phyloP scores from a whole-genome alignment of 495 filamentous ascomycete genomes.

The Lasiosphaeria ovina region DNA sequence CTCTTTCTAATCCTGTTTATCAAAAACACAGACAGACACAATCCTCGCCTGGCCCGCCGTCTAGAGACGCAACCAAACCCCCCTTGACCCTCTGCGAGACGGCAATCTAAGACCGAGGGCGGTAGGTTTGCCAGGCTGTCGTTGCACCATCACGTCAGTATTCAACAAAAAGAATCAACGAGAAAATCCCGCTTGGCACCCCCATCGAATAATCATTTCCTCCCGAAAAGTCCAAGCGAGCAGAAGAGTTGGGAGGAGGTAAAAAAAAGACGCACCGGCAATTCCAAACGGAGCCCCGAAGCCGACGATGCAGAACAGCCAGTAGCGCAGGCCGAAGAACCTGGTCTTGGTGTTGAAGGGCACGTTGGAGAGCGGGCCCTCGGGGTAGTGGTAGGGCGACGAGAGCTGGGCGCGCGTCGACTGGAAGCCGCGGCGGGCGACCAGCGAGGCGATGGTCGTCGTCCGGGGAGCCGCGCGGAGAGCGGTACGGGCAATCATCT shows the following conservation, averaged over 20 bases:
- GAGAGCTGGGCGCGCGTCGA: constrained; percentile 80
- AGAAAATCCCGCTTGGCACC: not conserved
- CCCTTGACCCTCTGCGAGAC: constrained; percentile 14
- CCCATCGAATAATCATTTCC: not conserved
- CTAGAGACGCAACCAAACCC: not conserved
- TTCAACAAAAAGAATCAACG: not conserved
- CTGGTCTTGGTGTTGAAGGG: constrained; percentile 93
- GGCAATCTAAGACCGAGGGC: constrained; percentile 47
- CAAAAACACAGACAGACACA: constrained; percentile 4
- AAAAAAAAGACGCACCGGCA: constrained; percentile 59
- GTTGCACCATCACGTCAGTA: not conserved
- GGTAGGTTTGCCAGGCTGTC: constrained; percentile 85
- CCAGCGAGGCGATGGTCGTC: constrained; percentile 59
- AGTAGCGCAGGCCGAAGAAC: constrained; percentile 80
- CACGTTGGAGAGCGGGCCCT: constrained; percentile 90
- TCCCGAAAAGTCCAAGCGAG: no score
- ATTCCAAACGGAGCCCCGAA: constrained; percentile 81
- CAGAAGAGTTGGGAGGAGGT: no score
- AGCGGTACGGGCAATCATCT: constrained; percentile 87
- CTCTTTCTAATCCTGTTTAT: constrained; percentile 2
- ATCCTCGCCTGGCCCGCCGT: constrained; percentile 5
- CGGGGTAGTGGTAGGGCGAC: constrained; percentile 96
- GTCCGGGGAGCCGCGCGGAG: constrained; percentile 60
- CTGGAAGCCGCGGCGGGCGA: constrained; percentile 91
- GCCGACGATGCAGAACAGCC: constrained; percentile 72